phyloP scores from a whole-genome alignment of 2,329 filamentous ascomycete species.

The Verticillium tricorpus region DNA sequence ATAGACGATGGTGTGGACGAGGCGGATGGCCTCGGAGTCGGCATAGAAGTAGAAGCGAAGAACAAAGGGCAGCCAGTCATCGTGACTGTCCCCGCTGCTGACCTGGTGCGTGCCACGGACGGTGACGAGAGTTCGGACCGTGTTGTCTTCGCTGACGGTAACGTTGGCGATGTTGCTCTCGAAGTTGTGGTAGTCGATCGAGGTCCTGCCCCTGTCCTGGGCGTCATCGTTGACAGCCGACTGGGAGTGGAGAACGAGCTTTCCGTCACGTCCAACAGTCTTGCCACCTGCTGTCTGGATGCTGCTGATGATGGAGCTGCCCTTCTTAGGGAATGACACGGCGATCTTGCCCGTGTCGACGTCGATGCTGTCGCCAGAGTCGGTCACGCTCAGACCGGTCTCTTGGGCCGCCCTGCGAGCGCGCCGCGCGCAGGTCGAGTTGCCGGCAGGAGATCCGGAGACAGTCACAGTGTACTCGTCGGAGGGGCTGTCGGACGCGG shows the following conservation, averaged over 20 bases:
- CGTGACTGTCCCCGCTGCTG: slow-evolving; percentile 25
- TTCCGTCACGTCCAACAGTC: slow-evolving; percentile 39
- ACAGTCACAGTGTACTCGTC: slow-evolving; percentile 35
- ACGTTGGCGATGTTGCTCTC: slow-evolving; percentile 46
- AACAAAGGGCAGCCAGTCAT: slow-evolving; percentile 48
- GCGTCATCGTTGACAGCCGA: slow-evolving; percentile 37
- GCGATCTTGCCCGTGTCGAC: slow-evolving; percentile 41
- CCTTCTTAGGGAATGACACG: slow-evolving; percentile 36
- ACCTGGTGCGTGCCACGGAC: slow-evolving; percentile 32
- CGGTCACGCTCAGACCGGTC: slow-evolving; percentile 11
- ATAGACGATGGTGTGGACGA: slow-evolving; percentile 53
- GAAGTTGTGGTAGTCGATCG: slow-evolving; percentile 39
- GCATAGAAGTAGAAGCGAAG: slow-evolving; percentile 57
- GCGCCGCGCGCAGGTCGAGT: slow-evolving; percentile 20
- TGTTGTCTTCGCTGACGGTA: slow-evolving; percentile 37
- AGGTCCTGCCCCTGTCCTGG: slow-evolving; percentile 26
- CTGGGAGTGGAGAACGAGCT: slow-evolving; percentile 49
- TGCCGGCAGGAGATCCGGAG: slow-evolving; percentile 17
- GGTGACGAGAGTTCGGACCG: slow-evolving; percentile 42
- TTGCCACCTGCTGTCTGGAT: slow-evolving; percentile 36
- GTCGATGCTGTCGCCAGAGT: slow-evolving; percentile 21
- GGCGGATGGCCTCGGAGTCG: slow-evolving; percentile 48
- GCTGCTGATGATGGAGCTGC: slow-evolving; percentile 30
- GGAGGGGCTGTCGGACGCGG: slow-evolving; percentile 31
- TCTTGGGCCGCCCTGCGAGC: slow-evolving; percentile 12